A percentile compares a stretch with the other conserved stretches of the same genome.
Conservation (phyloP, 192 early-diverging fungal species). For the Entomortierella parvispora region DNA sequence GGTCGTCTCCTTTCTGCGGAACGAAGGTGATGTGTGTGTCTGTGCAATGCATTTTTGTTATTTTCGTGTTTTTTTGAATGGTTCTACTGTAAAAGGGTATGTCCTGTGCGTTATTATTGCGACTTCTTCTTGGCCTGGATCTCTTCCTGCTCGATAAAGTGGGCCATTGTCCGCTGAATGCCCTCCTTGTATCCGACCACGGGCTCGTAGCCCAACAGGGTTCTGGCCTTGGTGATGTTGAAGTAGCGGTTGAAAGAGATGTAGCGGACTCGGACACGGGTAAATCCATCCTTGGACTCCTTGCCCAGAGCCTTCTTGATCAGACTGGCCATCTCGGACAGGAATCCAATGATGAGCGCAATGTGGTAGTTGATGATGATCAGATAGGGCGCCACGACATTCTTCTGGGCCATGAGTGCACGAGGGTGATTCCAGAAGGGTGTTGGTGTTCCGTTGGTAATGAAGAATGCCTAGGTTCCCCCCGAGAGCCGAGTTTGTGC, state of each 20-base stretch:
- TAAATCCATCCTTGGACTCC: conserved; percentile 77
- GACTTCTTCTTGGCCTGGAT: conserved; percentile 29
- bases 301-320: conserved; percentile 69
- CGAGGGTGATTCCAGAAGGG: conserved; percentile 92
- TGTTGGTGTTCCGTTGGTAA: conserved; percentile 91
- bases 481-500: conserved; percentile 8
- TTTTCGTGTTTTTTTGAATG: not conserved
- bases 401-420: conserved; percentile 71
- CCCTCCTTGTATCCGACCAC: conserved; percentile 66
- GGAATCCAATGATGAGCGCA: conserved; percentile 59
- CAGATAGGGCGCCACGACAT: conserved; percentile 62
- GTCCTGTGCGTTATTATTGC: not conserved
- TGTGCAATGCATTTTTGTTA: too few relatives aligned
- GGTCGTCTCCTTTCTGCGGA: too few relatives aligned
- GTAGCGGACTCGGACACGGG: conserved; percentile 81
- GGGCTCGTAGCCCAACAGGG: conserved; percentile 63
- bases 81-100: too few relatives aligned
- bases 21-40: too few relatives aligned
- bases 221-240: conserved; percentile 89
- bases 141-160: conserved; percentile 43
- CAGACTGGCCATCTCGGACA: conserved; percentile 73
- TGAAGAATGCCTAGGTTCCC: conserved; percentile 82
- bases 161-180: conserved; percentile 50
- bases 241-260: conserved; percentile 85
- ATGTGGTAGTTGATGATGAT: conserved; percentile 66